Evolutionary conservation across 225 moss, liverwort and hornwort genomes (phyloP).

Genomic region (Sphagnum tenellum): DNA sequence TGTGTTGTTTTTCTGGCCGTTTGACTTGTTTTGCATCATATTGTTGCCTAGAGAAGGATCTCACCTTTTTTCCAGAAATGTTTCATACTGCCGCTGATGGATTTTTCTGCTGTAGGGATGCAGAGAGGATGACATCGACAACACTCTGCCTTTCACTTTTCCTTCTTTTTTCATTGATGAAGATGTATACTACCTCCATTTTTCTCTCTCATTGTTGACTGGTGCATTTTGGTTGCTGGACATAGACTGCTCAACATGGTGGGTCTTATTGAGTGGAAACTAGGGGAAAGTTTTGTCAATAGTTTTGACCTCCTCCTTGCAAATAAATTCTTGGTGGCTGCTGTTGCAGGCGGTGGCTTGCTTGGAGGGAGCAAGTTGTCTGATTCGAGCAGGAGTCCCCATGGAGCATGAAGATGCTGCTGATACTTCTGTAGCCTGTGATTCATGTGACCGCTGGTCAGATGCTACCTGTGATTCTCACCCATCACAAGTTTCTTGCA

Average conservation of each 20-base stretch:
- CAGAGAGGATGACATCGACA: slow-evolving; percentile 47
- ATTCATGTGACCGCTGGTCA: slow-evolving; percentile 93
- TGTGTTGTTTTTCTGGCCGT: background rate
- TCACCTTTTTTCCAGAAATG: no score
- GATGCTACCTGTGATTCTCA: slow-evolving; percentile 2
- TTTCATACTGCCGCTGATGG: no score
- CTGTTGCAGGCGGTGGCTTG: slow-evolving; percentile 74
- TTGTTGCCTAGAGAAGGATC: background rate
- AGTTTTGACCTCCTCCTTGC: no score
- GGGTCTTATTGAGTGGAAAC: no score
- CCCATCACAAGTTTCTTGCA: no score
- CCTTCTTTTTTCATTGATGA: slow-evolving; percentile 96
- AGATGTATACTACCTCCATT: slow-evolving; percentile 36
- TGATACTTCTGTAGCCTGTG: slow-evolving; percentile 96
- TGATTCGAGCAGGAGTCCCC: slow-evolving; percentile 67
- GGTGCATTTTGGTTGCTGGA: no score
- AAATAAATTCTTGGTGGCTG: background rate
- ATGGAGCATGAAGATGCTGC: slow-evolving; percentile 69
- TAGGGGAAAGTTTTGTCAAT: no score
- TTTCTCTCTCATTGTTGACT: no score
- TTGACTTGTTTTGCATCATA: background rate
- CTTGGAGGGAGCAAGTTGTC: slow-evolving; percentile 77
- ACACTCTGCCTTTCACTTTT: slow-evolving; percentile 61
- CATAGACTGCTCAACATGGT: no score
- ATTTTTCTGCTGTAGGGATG: background rate